Evolutionary conservation across 2,329 filamentous ascomycete genomes (phyloP), one percentile per base, ranked within the genome.

Genomic region (Colletotrichum echinochloae): DNA sequence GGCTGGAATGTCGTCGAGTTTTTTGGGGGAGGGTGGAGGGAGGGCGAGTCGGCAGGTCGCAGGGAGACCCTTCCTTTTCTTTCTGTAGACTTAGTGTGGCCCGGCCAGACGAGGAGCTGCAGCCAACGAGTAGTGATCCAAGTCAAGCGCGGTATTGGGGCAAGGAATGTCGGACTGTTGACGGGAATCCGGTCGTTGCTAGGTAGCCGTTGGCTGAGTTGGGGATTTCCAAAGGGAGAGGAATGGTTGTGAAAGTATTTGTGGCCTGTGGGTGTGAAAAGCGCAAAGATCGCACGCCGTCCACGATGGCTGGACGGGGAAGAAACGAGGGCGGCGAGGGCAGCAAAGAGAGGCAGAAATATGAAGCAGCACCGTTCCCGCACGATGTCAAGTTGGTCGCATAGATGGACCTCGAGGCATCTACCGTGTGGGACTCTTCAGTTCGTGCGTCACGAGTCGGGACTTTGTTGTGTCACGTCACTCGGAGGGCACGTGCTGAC

Each of bases 371-470:
- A 26, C n/a, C 41, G 64, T 59, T 69, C 61, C 65, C 59, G 54
- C 20, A 30, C 64, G 57, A 67, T 67, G 16, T 57, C 54, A 57
- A 62, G 26, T 23, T 23, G 60, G 67, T 59, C 54, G 66, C 66
- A 65, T 65, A 54, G 60, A 65, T 65, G 41, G 44, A 46, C 65
- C 65, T 56, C 51, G 3, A 35, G 44, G 39, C 49, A 16, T 18
- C 8, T 30, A 30, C 49, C 20, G n/a, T 44, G 48, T 30, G 48
- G 60, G 60, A 33, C 52, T 44, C 20, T 20, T 12, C 23, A 20
- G 60, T 68, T 71, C 37, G 63, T 70, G 57, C 65, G 68, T 71
- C 64, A 71, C 65, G 68, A 68, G 67, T 70, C 51, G 64, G 41
- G 44, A 23, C 35, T 55, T 63, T 46, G 64, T 39, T 60, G 64